Base-by-base conservation (phyloP, 2,329 filamentous ascomycete genomes). In the Tolypocladium amazonense region DNA sequence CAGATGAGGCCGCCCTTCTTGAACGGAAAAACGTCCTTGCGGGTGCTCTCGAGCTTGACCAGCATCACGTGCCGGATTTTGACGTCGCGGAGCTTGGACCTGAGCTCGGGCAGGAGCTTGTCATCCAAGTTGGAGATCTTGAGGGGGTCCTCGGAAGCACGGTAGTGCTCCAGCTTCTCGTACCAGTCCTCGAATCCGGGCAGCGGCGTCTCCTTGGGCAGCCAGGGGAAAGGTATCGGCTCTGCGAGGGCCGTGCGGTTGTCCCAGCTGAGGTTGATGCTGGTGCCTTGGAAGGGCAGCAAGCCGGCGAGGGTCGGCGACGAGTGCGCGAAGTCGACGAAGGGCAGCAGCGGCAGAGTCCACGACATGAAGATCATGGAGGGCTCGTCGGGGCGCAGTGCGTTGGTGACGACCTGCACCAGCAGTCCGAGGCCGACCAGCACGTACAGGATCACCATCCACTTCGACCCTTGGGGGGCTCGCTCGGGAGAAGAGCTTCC, bases 1-100 rank as follows among this genome's bases (percentile, higher is more conserved):
- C 70, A 73, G 37, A 77, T 74, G 57, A 72, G 62, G 8, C 72
- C 73, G 2, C 71, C 65, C 61, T 74, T 74, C 39, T 77, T 76
- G 50, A 79, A 64, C 0, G 77, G 76, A 35, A 78, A 79, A 2
- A 78, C 71, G 58, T 79, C 76, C 5, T 73, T 73, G 33, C 77
- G 72, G 0, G 75, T 77, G 55, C 76, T 78, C 61, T 79, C 76
- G 1, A 79, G 66, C 47, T 76, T 71, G 2, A 79, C 59, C 41
- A 77, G 62, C 9, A 79, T 64, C 3, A 79, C 68, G 59, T 79
- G 76, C 58, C 75, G 75, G 58, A 79, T 73, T 8, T 72, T 69
- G 12, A 76, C 66, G 2, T 68, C 66, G 11, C 59, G 23, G 7
- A 74, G 58, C 43, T 66, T 68, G 8, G 59, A 64, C 2, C 63